Conservation (phyloP, 805 yeast species). For the Candida silvicultrix region DNA sequence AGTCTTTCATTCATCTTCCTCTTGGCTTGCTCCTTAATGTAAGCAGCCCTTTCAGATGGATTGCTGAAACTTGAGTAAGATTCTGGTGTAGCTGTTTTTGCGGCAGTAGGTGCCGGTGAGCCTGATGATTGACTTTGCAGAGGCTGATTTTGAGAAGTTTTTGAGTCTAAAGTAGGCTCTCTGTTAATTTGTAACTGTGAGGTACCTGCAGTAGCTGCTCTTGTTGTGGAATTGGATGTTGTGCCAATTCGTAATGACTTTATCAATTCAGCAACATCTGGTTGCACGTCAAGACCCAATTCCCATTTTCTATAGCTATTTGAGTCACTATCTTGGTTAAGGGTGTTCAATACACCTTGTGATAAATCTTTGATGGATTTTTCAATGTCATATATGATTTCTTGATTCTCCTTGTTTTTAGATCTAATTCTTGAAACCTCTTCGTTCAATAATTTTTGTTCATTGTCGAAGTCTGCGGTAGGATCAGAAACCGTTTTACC, state of each 20-base stretch:
- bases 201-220: too few relatives aligned
- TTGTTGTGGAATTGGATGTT: slow-evolving; percentile 2
- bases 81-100: slow-evolving; percentile 16
- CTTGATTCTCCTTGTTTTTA: slow-evolving; percentile 50
- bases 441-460: slow-evolving; percentile 36
- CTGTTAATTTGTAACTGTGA: slow-evolving; percentile 4
- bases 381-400: slow-evolving; percentile 66
- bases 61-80: slow-evolving; percentile 29
- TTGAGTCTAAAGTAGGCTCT: slow-evolving; percentile 6
- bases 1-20: slow-evolving; percentile 80
- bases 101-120: slow-evolving; percentile 9
- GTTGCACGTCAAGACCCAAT: slow-evolving; percentile 68
- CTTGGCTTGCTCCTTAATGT: slow-evolving; percentile 74
- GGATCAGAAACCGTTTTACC: slow-evolving; percentile 53
- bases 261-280: slow-evolving; percentile 61
- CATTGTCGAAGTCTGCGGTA: slow-evolving; percentile 30
- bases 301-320: slow-evolving; percentile 71
- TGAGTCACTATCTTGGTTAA: slow-evolving; percentile 29
- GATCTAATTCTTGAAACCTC: slow-evolving; percentile 44
- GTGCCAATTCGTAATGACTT: slow-evolving; percentile 36
- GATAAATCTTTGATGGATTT: slow-evolving; percentile 58
- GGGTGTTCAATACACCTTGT: slow-evolving; percentile 29
- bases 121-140: slow-evolving; percentile 5
- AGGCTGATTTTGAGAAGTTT: slow-evolving; percentile 15
- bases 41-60: slow-evolving; percentile 69